These are phyloP conservation scores for Handroanthus guayacan DNA, from an alignment of 257 asterid species.

Conservation along the genomic window DNA sequence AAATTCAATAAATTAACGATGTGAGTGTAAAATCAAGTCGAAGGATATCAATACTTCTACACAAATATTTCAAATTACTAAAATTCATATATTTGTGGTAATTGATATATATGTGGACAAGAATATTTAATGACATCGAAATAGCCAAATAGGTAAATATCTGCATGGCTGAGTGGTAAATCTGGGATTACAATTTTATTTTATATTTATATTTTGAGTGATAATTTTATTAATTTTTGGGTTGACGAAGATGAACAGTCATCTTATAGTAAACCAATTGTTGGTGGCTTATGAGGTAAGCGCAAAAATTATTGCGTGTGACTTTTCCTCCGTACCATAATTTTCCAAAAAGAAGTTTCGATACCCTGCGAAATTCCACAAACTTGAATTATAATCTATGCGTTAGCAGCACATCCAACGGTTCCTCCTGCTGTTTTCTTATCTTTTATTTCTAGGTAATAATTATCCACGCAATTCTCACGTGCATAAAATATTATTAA, in stretches of 20 bases:
- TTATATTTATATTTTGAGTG: not conserved
- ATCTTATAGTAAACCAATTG: not conserved
- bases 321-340: not conserved
- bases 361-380: conserved; percentile 3
- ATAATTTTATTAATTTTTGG: not conserved
- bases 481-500: no score
- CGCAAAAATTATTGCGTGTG: not conserved
- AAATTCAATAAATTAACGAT: no score
- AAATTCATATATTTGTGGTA: not conserved
- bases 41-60: no score
- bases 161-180: no score
- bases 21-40: no score
- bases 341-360: conserved; percentile 2
- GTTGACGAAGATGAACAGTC: not conserved
- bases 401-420: not conserved
- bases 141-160: no score
- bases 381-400: not conserved
- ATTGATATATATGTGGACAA: no score
- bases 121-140: no score
- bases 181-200: no score
- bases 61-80: no score
- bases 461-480: not conserved
- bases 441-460: not conserved
- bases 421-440: not conserved
- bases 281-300: not conserved